Evolutionary conservation across 257 asterid species (phyloP), one percentile per base, ranked within the genome.

Genomic region (Nicotiana benthamiana): DNA sequence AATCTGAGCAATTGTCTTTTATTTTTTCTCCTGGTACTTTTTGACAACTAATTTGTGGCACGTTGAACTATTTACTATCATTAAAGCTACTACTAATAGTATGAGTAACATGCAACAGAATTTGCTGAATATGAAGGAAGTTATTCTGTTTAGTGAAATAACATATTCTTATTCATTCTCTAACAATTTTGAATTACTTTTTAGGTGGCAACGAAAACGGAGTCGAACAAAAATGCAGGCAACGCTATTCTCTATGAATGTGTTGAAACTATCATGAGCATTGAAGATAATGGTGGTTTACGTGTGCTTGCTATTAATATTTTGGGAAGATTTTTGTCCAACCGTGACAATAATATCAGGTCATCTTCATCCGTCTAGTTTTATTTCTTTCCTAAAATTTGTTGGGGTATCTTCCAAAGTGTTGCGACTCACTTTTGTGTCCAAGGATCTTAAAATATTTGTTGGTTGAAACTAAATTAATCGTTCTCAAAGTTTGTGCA

Each of bases 271-370:
- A 96, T 94, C 84, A 89, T 96, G 97, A 86, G 88, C 83, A 85
- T 96, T 85, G 99, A 96, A 89, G 98, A 94, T 82, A 94, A 91
- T 90, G 93, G 99, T 84, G 99, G 99, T 36, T 89, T 94, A 80
- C 88, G 97, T 82, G 97, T 94, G 52, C 97, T 96, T 81, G 98
- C 97, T 72, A 92, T 96, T 86, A 96, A 96, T 89, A 96, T 96
- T 82, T 84, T 96, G 92, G 99, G 99, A 82, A 94, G 95, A 85
- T 96, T 96, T 88, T 88, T 96, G 94, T 96, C 99, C 83, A 93
- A 96, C 85, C 98, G 97, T 62, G 99, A 96, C 87, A 96, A 96
- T 88, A 96, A 96, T 87, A 92, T 90, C 86, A 90, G 99, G 99
- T 94, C 72, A 61, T 72, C 72, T 77, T 68, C 78, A 46, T 79